Conservation (phyloP, 257 asterid species). For the Misopates orontium region DNA sequence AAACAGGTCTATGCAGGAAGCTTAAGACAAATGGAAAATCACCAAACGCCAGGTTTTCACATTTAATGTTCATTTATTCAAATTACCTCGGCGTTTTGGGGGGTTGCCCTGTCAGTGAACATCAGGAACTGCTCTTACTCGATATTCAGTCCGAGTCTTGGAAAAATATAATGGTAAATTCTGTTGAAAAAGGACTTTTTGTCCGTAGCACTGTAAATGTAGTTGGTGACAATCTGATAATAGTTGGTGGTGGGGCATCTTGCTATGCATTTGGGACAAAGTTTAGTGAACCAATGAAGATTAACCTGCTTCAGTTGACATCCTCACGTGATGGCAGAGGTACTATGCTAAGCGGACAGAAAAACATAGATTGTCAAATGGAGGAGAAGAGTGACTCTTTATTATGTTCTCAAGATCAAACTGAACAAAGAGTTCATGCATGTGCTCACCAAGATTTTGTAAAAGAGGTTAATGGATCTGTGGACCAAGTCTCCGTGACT, state of each 20-base stretch:
- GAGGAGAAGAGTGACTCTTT: slow-evolving; percentile 25
- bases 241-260: slow-evolving; percentile 95
- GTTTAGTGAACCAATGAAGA: slow-evolving; percentile 78
- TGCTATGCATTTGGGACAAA: slow-evolving; percentile 98
- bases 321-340: slow-evolving; percentile 34
- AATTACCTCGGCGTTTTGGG: slow-evolving; percentile 74
- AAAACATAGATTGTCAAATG: slow-evolving; percentile 24
- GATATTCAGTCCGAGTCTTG: slow-evolving; percentile 59
- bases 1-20: slow-evolving; percentile 60
- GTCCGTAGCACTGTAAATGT: slow-evolving; percentile 79
- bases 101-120: slow-evolving; percentile 84
- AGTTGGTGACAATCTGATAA: slow-evolving; percentile 58
- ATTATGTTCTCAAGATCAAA: slow-evolving; percentile 23
- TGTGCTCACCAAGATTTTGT: slow-evolving; percentile 33
- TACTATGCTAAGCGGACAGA: slow-evolving; percentile 25
- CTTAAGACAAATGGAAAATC: slow-evolving; percentile 48
- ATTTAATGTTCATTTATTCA: slow-evolving; percentile 73
- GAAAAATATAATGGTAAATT: slow-evolving; percentile 57
- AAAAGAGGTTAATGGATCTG: slow-evolving; percentile 30
- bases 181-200: slow-evolving; percentile 60
- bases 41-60: slow-evolving; percentile 84
- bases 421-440: slow-evolving; percentile 34
- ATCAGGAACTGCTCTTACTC: slow-evolving; percentile 57
- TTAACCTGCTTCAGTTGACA: slow-evolving; percentile 53
- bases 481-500: slow-evolving; percentile 34